These are phyloP conservation scores for Insectozyma bohioensis DNA, from an alignment of 1,139 yeast species.

Conservation along the genomic window DNA sequence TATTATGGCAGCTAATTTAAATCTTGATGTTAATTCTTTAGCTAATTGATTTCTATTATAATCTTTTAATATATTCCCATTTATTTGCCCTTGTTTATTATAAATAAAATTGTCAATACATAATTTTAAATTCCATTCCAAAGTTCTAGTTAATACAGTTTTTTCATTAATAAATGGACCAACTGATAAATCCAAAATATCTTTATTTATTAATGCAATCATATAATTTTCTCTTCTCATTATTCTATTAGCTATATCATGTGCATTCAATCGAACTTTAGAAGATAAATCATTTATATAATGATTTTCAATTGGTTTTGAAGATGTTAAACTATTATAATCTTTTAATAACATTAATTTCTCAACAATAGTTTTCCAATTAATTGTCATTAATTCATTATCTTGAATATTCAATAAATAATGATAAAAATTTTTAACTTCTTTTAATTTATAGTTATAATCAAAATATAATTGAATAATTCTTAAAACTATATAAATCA, in stretches of 20 bases:
- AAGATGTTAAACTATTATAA: slow-evolving; percentile 68
- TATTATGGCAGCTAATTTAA: slow-evolving; percentile 82
- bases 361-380: slow-evolving; percentile 89
- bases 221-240: slow-evolving; percentile 94
- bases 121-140: slow-evolving; percentile 91
- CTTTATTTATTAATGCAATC: slow-evolving; percentile 83
- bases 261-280: slow-evolving; percentile 80
- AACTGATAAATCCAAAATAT: slow-evolving; percentile 62
- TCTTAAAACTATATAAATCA: slow-evolving; percentile 55
- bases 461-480: slow-evolving; percentile 59
- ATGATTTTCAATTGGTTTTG: slow-evolving; percentile 32
- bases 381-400: slow-evolving; percentile 81
- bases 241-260: slow-evolving; percentile 90
- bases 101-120: slow-evolving; percentile 87
- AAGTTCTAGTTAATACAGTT: slow-evolving; percentile 69
- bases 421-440: slow-evolving; percentile 62
- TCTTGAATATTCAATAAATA: slow-evolving; percentile 73
- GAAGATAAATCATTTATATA: slow-evolving; percentile 59
- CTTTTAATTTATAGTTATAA: slow-evolving; percentile 52
- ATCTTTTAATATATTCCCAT: slow-evolving; percentile 69
- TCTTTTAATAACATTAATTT: slow-evolving; percentile 73
- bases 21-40: slow-evolving; percentile 71
- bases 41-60: slow-evolving; percentile 66
- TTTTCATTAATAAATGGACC: slow-evolving; percentile 24
- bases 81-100: slow-evolving; percentile 81